phyloP scores from a whole-genome alignment of 345 rosid species.

The Psidium friedrichsthalianum region DNA sequence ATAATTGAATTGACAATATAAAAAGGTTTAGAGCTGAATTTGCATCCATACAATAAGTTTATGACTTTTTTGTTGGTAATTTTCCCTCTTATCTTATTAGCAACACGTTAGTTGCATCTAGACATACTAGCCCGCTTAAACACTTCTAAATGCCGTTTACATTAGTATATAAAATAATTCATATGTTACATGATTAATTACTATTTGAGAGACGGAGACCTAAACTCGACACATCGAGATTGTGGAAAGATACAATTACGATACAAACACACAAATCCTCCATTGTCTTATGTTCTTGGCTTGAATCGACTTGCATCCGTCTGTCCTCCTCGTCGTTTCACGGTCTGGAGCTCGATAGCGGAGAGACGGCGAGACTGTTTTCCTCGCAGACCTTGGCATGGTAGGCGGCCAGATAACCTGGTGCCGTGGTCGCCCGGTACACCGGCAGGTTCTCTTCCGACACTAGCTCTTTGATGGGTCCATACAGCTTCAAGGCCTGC shows the following conservation, averaged over 20 bases:
- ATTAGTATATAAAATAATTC: background rate
- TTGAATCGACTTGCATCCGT: background rate
- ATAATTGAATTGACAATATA: accelerated
- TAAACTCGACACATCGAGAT: background rate
- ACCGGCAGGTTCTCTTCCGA: constrained; percentile 13
- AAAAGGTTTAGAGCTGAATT: too few species aligned
- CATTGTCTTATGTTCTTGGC: background rate
- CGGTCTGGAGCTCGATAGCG: background rate
- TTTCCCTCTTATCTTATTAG: too few species aligned
- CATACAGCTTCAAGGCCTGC: constrained; percentile 2
- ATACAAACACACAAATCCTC: background rate
- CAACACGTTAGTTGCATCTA: background rate
- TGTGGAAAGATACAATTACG: too few species aligned
- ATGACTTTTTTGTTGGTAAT: too few species aligned
- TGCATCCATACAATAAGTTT: too few species aligned
- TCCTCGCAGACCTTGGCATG: constrained; percentile 5
- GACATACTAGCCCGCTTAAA: background rate
- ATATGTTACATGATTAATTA: background rate
- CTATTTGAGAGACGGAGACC: background rate
- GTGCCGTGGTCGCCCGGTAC: constrained; percentile 21
- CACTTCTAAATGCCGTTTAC: background rate
- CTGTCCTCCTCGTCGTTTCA: background rate
- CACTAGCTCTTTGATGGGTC: constrained; percentile 28
- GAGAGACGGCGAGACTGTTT: background rate
- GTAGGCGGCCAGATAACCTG: constrained; percentile 8